Conservation (phyloP, 768 basidiomycete species). For the Epithele typhae region DNA sequence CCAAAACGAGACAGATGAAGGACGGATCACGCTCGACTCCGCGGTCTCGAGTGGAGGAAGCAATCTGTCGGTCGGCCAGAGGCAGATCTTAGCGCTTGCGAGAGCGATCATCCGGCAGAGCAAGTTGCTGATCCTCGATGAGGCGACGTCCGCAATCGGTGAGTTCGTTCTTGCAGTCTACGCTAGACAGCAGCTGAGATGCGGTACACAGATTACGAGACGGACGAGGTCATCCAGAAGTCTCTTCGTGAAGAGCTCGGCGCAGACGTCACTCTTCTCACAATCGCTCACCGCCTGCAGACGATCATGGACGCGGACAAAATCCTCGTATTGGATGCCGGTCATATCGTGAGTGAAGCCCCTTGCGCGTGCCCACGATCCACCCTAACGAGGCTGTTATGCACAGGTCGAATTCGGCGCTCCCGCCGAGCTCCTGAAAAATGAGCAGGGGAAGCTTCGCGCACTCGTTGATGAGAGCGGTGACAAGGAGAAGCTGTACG, state of each 20-base stretch:
- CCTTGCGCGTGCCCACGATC: no score
- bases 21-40: constrained; percentile 40
- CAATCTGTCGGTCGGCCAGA: constrained; percentile 50
- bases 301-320: constrained; percentile 52
- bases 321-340: no score
- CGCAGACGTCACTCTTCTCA: constrained; percentile 39
- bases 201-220: constrained; percentile 40
- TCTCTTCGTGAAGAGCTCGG: constrained; percentile 36
- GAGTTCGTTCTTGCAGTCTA: not conserved
- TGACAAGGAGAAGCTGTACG: constrained; percentile 45
- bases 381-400: no score
- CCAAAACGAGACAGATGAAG: constrained; percentile 34
- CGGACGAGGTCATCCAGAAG: constrained; percentile 40
- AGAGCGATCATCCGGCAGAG: constrained; percentile 52
- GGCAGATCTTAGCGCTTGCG: constrained; percentile 56
- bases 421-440: constrained; percentile 46
- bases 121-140: constrained; percentile 55
- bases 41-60: constrained; percentile 38
- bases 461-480: constrained; percentile 54
- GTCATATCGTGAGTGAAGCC: no score
- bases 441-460: constrained; percentile 44
- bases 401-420: constrained; percentile 56
- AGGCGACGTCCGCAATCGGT: constrained; percentile 49
- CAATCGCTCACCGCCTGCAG: constrained; percentile 41
- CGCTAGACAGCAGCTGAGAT: no score